Conservation (phyloP, 169 alveolate species). For the Plasmodium gonderi region DNA sequence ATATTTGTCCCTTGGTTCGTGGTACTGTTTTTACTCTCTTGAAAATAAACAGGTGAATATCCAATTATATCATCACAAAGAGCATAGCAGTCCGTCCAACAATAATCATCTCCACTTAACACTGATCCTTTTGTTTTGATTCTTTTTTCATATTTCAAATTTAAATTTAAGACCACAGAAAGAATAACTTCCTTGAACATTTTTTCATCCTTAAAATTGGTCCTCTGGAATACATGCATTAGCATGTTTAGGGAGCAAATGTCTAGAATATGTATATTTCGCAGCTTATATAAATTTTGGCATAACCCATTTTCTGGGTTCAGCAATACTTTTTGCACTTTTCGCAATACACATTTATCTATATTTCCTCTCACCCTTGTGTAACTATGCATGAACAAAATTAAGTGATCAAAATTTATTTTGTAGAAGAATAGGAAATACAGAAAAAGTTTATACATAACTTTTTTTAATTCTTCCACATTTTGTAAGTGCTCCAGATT, state of each 20-base stretch:
- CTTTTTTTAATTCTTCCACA: constrained; percentile 29
- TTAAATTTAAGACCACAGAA: constrained; percentile 31
- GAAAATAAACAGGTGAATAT: neutral
- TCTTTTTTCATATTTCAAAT: constrained; percentile 28
- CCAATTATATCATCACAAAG: neutral
- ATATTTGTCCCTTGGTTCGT: neutral
- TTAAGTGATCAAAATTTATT: constrained; percentile 21
- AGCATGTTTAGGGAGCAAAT: constrained; percentile 58
- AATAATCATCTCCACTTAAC: constrained; percentile 2
- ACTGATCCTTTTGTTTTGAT: constrained; percentile 18
- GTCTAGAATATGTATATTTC: constrained; percentile 6
- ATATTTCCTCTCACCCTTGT: constrained; percentile 21
- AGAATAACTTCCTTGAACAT: constrained; percentile 28
- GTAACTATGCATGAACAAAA: constrained; percentile 50
- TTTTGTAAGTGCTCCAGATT: neutral
- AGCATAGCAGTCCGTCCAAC: neutral
- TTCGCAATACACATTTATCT: constrained; percentile 16
- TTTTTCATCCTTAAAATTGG: constrained; percentile 4
- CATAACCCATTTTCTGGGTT: neutral
- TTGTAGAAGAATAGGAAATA: constrained; percentile 46
- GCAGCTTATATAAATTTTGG: neutral
- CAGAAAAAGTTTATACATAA: constrained; percentile 45
- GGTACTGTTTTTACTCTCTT: neutral
- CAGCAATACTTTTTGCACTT: constrained; percentile 22
- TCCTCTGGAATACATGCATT: constrained; percentile 23